phyloP scores from a whole-genome alignment of 768 basidiomycete species.

The Strobilomyces dryophilus region DNA sequence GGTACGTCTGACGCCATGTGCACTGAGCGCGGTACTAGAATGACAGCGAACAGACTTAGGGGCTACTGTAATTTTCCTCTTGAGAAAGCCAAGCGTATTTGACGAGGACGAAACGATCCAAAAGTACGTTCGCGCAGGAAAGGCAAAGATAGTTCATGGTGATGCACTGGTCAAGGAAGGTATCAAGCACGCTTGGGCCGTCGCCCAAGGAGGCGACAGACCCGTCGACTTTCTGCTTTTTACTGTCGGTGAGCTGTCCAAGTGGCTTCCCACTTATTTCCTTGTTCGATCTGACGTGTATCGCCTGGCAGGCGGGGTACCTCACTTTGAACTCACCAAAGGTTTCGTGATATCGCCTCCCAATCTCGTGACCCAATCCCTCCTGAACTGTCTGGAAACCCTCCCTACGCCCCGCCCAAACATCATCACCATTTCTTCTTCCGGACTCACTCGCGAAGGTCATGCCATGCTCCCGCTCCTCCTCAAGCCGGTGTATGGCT shows the following conservation, averaged over 20 bases:
- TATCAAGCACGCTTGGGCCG: slow-evolving; percentile 49
- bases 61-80: slow-evolving; percentile 58
- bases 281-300: background rate
- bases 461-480: slow-evolving; percentile 43
- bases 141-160: slow-evolving; percentile 53
- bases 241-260: slow-evolving; percentile 48
- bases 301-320: slow-evolving; percentile 20
- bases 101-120: slow-evolving; percentile 54
- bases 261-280: background rate
- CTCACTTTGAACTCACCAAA: slow-evolving; percentile 42
- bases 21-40: background rate
- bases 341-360: slow-evolving; percentile 47
- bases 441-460: slow-evolving; percentile 45
- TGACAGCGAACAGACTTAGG: slow-evolving; percentile 44
- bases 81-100: slow-evolving; percentile 50
- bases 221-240: slow-evolving; percentile 55
- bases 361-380: slow-evolving; percentile 54
- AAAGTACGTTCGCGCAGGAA: slow-evolving; percentile 43
- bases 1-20: slow-evolving; percentile 27
- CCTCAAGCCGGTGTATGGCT: slow-evolving; percentile 47
- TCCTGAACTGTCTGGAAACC: slow-evolving; percentile 54
- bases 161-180: slow-evolving; percentile 55
- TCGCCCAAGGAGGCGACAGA: slow-evolving; percentile 26
- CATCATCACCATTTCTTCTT: slow-evolving; percentile 51
- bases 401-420: slow-evolving; percentile 45